A percentile compares a stretch with the other conserved stretches of the same genome.
Evolutionary conservation across 1,284 basidiomycete species (phyloP).

Genomic region (Termitomyces sp.): DNA sequence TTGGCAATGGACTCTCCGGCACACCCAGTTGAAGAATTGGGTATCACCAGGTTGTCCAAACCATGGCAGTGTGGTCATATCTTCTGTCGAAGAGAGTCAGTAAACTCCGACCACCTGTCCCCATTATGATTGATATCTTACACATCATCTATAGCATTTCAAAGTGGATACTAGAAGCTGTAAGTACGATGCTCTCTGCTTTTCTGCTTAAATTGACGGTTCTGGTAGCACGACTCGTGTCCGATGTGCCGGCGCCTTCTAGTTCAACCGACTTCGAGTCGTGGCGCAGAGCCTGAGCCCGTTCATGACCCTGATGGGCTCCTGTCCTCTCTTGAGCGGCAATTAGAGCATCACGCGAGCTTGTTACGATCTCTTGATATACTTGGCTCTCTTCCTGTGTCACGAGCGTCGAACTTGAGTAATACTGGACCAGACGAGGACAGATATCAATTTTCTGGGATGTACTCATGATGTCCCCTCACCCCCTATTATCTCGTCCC

Average conservation of each 20-base stretch:
- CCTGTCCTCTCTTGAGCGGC: slow-evolving; percentile 8
- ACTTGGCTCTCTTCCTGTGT: neutral
- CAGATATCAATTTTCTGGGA: slow-evolving; percentile 35
- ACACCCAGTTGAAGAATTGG: slow-evolving; percentile 58
- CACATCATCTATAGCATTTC: slow-evolving; percentile 41
- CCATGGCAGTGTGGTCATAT: slow-evolving; percentile 62
- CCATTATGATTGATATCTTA: neutral
- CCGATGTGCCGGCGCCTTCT: slow-evolving; percentile 55
- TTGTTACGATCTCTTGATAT: slow-evolving; percentile 8
- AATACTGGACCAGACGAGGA: slow-evolving; percentile 8
- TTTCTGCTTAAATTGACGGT: neutral
- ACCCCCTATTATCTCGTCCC: neutral
- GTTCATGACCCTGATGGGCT: slow-evolving; percentile 1
- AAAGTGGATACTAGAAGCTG: slow-evolving; percentile 58
- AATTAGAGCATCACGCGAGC: slow-evolving; percentile 7
- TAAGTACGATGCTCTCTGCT: slow-evolving; percentile 28
- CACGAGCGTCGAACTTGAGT: neutral
- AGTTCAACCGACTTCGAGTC: slow-evolving; percentile 21
- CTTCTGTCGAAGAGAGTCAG: slow-evolving; percentile 69
- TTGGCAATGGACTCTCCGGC: slow-evolving; percentile 71
- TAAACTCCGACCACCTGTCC: slow-evolving; percentile 6
- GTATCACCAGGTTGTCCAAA: slow-evolving; percentile 56
- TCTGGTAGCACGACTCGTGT: slow-evolving; percentile 52
- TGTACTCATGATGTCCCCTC: slow-evolving; percentile 51
- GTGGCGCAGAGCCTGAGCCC: slow-evolving; percentile 2